Evolutionary conservation across 2,329 filamentous ascomycete species (phyloP), one percentile per base, ranked within the genome.

Genomic region (Ophiostoma tasmaniense): DNA sequence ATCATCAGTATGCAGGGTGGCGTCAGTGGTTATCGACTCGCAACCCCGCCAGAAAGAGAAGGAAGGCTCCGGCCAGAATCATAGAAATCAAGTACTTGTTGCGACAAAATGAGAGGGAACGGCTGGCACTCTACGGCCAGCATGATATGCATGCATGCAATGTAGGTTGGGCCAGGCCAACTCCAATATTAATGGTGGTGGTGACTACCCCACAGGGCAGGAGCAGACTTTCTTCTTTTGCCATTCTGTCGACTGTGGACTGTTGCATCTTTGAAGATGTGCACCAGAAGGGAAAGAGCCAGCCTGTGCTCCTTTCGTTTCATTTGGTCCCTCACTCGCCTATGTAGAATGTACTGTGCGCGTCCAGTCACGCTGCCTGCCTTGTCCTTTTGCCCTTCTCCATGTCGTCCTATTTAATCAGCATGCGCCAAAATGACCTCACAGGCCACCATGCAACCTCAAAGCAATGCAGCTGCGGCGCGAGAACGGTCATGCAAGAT

Each of bases 171-270:
- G 61, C 33, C 61, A 64, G 61, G 61, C 33, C 61, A 61, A 30
- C 14, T 28, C 7, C n/a, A 59, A 17, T 28, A 17, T 37, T 7
- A 22, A 37, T 22, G 50, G 61, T 55, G 25, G 50, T 37, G 10
- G 50, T 10, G 35, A 39, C 42, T 70, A 67, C 69, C 69, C 69
- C 69, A 70, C 69, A 70, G 30, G 66, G 66, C 37, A 67, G 25
- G 66, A 66, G 37, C 66, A 64, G 64, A 13, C 25, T 33, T n/a
- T 62, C 20, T 35, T 33, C 20, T 28, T 62, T 62, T 17, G 14
- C 3, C 28, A 22, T 39, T 39, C 37, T 14, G 37, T 39, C 11
- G 37, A 39, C 37, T 39, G 13, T 39, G 37, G 11, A 11, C n/a
- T 22, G 50, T 22, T n/a, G 50, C 50, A 55, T 22, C 50, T 59